Evolutionary conservation across 768 basidiomycete genomes (phyloP).

Genomic region (Phanerodontia chrysosporium): DNA sequence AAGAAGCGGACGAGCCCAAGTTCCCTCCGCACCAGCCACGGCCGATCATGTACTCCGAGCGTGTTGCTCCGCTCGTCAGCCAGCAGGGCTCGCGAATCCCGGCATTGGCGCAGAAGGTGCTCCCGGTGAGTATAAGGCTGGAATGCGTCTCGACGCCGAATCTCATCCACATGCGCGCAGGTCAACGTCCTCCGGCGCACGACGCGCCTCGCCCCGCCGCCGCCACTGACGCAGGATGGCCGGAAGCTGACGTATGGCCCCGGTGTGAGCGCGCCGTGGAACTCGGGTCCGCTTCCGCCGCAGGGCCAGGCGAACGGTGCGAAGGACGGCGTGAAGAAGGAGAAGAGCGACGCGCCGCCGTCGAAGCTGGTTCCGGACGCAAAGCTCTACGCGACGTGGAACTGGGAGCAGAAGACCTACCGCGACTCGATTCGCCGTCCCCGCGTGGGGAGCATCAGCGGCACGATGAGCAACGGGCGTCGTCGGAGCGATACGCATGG

Average conservation of each 20-base stretch:
- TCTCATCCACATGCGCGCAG: neutral
- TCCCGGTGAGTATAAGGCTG: slow-evolving; percentile 52
- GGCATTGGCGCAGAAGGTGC: slow-evolving; percentile 58
- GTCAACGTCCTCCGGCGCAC: slow-evolving; percentile 59
- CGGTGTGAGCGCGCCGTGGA: slow-evolving; percentile 41
- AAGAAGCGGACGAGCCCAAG: slow-evolving; percentile 54
- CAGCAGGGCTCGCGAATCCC: slow-evolving; percentile 65
- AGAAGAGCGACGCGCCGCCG: slow-evolving; percentile 22
- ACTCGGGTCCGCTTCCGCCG: slow-evolving; percentile 28
- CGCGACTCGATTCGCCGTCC: slow-evolving; percentile 34
- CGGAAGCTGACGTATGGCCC: slow-evolving; percentile 39
- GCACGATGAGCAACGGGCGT: slow-evolving; percentile 6
- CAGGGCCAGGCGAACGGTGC: slow-evolving; percentile 3
- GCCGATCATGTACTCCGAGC: slow-evolving; percentile 40
- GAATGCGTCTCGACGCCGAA: neutral
- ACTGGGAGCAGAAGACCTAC: slow-evolving; percentile 40
- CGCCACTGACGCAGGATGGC: slow-evolving; percentile 49
- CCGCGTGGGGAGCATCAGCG: slow-evolving; percentile 20
- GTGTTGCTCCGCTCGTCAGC: slow-evolving; percentile 60
- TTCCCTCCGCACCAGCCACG: slow-evolving; percentile 30
- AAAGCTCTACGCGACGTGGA: slow-evolving; percentile 48
- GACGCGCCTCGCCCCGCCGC: slow-evolving; percentile 61
- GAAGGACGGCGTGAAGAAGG: slow-evolving; percentile 18
- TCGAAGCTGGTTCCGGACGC: slow-evolving; percentile 41
- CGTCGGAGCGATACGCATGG: slow-evolving; percentile 15